Conservation (phyloP, 192 early-diverging fungal species). For the Backusella sp. region DNA sequence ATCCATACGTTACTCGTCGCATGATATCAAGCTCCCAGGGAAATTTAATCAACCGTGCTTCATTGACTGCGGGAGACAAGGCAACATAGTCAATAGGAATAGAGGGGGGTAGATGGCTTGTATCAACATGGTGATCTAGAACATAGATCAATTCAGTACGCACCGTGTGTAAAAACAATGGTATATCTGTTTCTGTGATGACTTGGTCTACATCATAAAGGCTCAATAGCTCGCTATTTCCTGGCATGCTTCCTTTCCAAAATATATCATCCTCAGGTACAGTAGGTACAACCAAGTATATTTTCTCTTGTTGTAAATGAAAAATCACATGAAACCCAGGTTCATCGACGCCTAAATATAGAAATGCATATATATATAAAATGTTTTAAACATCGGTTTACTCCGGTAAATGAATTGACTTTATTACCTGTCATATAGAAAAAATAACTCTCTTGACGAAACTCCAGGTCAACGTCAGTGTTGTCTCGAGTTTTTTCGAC, state of each 20-base stretch:
- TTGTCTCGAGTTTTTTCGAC: slow-evolving; percentile 56
- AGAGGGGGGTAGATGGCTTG: slow-evolving; percentile 16
- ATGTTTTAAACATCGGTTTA: not conserved
- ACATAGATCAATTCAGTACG: slow-evolving; percentile 49
- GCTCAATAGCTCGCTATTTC: slow-evolving; percentile 49
- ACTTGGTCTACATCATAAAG: slow-evolving; percentile 76
- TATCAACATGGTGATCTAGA: slow-evolving; percentile 47
- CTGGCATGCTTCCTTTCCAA: slow-evolving; percentile 77
- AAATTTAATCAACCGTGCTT: slow-evolving; percentile 84
- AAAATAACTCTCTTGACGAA: slow-evolving; percentile 88
- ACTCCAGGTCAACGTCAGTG: slow-evolving; percentile 64
- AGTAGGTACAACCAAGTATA: slow-evolving; percentile 71
- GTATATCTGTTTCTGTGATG: slow-evolving; percentile 57
- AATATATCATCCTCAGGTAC: slow-evolving; percentile 67
- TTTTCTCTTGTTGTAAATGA: slow-evolving; percentile 62
- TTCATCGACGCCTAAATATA: slow-evolving; percentile 57
- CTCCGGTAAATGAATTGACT: slow-evolving; percentile 24
- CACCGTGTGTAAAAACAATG: slow-evolving; percentile 42
- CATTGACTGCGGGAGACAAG: slow-evolving; percentile 58
- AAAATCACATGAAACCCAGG: slow-evolving; percentile 73
- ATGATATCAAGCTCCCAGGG: slow-evolving; percentile 76
- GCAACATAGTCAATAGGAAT: slow-evolving; percentile 20
- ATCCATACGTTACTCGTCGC: slow-evolving; percentile 72
- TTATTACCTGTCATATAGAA: slow-evolving; percentile 78
- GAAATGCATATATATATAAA: not conserved